Evolutionary conservation across 2,329 filamentous ascomycete genomes (phyloP), one percentile per base, ranked within the genome.

Genomic region (Colletotrichum euphorbiae): DNA sequence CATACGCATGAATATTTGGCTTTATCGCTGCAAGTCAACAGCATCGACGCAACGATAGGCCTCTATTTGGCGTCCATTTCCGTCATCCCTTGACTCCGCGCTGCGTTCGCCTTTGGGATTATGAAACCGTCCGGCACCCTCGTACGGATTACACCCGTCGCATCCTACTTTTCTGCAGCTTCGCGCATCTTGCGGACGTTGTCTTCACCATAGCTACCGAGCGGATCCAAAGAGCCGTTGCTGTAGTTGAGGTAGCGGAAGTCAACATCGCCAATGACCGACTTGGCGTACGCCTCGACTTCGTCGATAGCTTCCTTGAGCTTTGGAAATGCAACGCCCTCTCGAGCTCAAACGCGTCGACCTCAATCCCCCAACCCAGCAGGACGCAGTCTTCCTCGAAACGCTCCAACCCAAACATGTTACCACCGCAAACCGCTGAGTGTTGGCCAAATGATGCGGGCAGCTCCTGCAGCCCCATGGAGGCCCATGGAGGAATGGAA

Each of bases 141-240:
- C 6, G 5, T 38, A 19, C 45, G 43, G 43, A 57, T 33, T 21
- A 48, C 11, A 17, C 40, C 31, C 31, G 8, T 42, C 15, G 38
- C 31, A 57, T 57, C 51, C 33, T 50, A 21, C 42, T 75, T 75
- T 1, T 57, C 61, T 0, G 71, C 70, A 0, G 69, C 69, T 8
- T 73, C 60, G 19, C 65, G 69, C 62, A 75, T 73, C 31, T 69
- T 69, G 36, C 33, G 63, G 0, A 74, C 40, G 5, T 74, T 75
- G 12, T 71, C 71, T 5, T n/a, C 36, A 7, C 73, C 73, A 15
- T 74, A 75, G 19, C 59, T 73, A 7, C 59, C 36, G 12, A 75
- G 55, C 2, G 69, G 67, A 46, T 40, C n/a, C n/a, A n/a, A n/a
- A n/a, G n/a, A n/a, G n/a, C n/a, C n/a, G n/a, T n/a, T n/a, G n/a